Evolutionary conservation across 2,329 filamentous ascomycete genomes (phyloP).

Genomic region (Shiraia sp.): DNA sequence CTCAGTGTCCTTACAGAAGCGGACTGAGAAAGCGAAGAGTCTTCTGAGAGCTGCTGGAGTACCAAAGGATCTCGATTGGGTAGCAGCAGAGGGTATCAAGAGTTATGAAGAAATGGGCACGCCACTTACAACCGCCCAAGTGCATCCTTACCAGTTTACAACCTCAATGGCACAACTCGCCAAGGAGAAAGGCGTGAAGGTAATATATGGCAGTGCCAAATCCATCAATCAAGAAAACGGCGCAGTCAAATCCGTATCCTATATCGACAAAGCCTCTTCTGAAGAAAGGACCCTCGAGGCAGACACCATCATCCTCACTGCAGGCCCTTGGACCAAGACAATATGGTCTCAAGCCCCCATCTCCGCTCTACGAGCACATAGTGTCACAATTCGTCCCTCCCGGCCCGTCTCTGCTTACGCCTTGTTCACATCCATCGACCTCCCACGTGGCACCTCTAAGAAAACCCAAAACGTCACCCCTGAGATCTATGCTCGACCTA

Average conservation of each 20-base stretch:
- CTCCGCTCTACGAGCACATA: constrained; percentile 63
- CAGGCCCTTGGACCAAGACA: constrained; percentile 64
- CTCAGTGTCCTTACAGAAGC: constrained; percentile 60
- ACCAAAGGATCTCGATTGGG: constrained; percentile 82
- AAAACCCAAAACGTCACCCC: constrained; percentile 67
- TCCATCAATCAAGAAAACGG: constrained; percentile 63
- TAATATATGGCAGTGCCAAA: constrained; percentile 71
- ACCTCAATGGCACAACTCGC: constrained; percentile 79
- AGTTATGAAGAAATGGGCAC: constrained; percentile 85
- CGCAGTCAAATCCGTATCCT: constrained; percentile 66
- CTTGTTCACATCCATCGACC: constrained; percentile 82
- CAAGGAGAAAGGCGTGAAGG: constrained; percentile 58
- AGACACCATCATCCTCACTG: constrained; percentile 61
- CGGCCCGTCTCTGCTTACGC: constrained; percentile 71
- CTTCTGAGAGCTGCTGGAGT: constrained; percentile 63
- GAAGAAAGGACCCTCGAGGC: constrained; percentile 56
- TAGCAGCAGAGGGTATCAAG: constrained; percentile 67
- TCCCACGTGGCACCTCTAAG: constrained; percentile 59
- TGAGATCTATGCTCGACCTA: constrained; percentile 90
- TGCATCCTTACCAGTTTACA: constrained; percentile 91
- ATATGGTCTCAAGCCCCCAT: constrained; percentile 62
- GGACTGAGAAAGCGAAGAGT: constrained; percentile 53
- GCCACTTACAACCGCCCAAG: constrained; percentile 81
- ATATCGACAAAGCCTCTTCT: constrained; percentile 55
- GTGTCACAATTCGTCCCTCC: constrained; percentile 62